Evolutionary conservation across 78 protist species (phyloP).

Genomic region (Cavenderia fasciculata): DNA sequence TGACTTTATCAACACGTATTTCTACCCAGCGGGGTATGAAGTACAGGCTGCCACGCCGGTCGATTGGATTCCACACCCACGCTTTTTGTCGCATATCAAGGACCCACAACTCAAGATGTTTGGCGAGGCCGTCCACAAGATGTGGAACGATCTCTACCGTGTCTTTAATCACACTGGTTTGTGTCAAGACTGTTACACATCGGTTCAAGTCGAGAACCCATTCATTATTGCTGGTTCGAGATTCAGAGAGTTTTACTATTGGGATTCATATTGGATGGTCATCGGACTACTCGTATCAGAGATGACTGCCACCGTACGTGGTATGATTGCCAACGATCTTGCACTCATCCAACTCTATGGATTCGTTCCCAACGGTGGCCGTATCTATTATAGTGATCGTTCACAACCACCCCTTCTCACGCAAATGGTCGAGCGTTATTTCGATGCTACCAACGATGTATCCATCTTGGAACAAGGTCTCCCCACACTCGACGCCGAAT

Average conservation of each 20-base stretch:
- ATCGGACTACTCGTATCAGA: constrained; percentile 72
- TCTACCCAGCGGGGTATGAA: constrained; percentile 58
- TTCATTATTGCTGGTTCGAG: constrained; percentile 88
- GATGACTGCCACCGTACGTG: constrained; percentile 56
- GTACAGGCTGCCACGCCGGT: constrained; percentile 10
- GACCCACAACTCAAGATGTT: not conserved
- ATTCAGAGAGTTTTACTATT: constrained; percentile 84
- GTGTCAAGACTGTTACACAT: constrained; percentile 22
- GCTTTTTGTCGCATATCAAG: not conserved
- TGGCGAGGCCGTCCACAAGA: constrained; percentile 17
- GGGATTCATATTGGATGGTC: constrained; percentile 87
- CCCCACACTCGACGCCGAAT: constrained; percentile 78
- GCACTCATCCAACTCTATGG: constrained; percentile 29
- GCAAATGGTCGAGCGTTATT: constrained; percentile 70
- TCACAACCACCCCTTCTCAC: constrained; percentile 88
- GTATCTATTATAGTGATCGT: constrained; percentile 80
- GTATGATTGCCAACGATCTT: constrained; percentile 47
- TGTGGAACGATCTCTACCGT: constrained; percentile 42
- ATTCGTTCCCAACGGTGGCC: constrained; percentile 89
- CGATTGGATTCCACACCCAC: constrained; percentile 69
- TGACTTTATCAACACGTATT: not conserved
- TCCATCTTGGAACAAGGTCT: not conserved
- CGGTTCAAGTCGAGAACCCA: constrained; percentile 60
- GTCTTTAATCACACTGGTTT: constrained; percentile 17
- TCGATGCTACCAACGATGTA: not conserved